Conservation (phyloP, 106 monocot genomes). For the Dendrobium huoshanense region DNA sequence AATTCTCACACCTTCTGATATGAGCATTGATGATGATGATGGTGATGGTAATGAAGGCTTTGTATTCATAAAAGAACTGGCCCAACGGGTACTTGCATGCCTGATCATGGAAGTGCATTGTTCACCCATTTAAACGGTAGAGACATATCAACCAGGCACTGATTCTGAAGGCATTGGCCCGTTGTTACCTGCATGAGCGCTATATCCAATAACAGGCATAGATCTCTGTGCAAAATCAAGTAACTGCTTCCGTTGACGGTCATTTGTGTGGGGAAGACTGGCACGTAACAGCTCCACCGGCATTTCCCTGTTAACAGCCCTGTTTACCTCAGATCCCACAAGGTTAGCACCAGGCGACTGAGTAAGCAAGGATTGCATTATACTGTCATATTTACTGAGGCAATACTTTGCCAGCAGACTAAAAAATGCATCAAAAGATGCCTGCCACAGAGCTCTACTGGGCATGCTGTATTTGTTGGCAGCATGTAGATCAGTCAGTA, state of each 20-base stretch:
- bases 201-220: constrained; percentile 30
- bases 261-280: constrained; percentile 53
- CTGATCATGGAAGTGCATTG: neutral
- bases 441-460: constrained; percentile 72
- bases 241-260: constrained; percentile 29
- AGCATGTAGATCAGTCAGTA: constrained; percentile 44
- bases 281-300: constrained; percentile 43
- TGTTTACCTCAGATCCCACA: constrained; percentile 16
- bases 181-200: constrained; percentile 12
- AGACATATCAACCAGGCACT: constrained; percentile 19
- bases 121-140: too few species aligned
- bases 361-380: constrained; percentile 54
- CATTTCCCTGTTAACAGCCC: constrained; percentile 49
- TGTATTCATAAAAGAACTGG: neutral
- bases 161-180: constrained; percentile 25
- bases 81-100: neutral
- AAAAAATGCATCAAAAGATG: constrained; percentile 93
- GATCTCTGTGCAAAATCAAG: constrained; percentile 48
- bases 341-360: constrained; percentile 18
- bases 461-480: constrained; percentile 41
- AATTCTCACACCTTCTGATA: neutral
- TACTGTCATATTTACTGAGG: constrained; percentile 76
- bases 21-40: neutral
- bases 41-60: neutral
- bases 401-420: constrained; percentile 79